These are phyloP conservation scores for Ceratorhiza oryzae-sativae DNA, from an alignment of 1,284 basidiomycete genomes.

Conservation along the genomic window DNA sequence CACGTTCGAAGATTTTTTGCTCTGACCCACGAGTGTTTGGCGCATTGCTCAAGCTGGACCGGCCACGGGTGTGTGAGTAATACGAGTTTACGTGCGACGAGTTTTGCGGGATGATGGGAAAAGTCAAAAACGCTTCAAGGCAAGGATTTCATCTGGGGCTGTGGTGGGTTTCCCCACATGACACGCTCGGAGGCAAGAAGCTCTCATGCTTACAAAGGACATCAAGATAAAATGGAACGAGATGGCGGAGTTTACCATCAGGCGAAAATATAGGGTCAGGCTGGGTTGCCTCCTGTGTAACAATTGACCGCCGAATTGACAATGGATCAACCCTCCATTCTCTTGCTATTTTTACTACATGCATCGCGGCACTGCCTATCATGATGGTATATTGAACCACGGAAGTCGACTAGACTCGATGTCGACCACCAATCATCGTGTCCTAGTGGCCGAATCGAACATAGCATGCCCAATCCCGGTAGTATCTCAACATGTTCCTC, in stretches of 20 bases:
- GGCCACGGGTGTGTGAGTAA: conserved; percentile 61
- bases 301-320: no score
- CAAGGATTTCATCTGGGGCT: conserved; percentile 9
- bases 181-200: conserved; percentile 52
- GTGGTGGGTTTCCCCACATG: neutral
- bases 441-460: no score
- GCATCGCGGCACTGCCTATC: no score
- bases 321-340: no score
- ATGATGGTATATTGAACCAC: no score
- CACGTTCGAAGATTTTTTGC: conserved; percentile 64
- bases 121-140: conserved; percentile 37
- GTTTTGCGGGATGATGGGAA: conserved; percentile 55
- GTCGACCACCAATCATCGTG: no score
- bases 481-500: no score
- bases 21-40: conserved; percentile 62
- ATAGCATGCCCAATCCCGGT: no score
- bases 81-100: conserved; percentile 59
- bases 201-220: conserved; percentile 55
- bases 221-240: conserved; percentile 60
- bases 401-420: no score
- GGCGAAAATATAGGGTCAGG: conserved; percentile 54
- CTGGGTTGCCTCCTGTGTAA: no score
- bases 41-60: conserved; percentile 55
- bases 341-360: no score
- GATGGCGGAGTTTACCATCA: conserved; percentile 62